Conservation (phyloP, 2,329 filamentous ascomycete species). For the Aspergillus pseudoviridinutans region DNA sequence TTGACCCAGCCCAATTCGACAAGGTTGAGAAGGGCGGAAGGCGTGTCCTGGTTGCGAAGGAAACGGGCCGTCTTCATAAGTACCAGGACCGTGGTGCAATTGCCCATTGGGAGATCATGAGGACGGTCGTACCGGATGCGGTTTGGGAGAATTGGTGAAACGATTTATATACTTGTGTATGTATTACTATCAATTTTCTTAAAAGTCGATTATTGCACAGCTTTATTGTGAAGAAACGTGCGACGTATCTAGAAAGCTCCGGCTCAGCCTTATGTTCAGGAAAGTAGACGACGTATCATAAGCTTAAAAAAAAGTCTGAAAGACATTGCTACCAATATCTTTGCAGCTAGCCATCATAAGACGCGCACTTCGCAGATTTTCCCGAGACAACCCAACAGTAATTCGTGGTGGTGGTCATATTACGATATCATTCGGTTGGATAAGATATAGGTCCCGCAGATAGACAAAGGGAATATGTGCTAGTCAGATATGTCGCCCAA, state of each 20-base stretch:
- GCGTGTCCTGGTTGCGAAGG: slow-evolving; percentile 41
- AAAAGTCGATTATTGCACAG: not conserved
- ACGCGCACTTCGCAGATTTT: not conserved
- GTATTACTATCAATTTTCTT: not conserved
- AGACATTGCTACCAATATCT: not conserved
- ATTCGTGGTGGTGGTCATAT: not conserved
- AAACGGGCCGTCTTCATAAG: slow-evolving; percentile 62
- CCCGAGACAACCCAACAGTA: not conserved
- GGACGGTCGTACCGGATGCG: slow-evolving; percentile 67
- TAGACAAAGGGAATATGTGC: not conserved
- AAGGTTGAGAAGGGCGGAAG: slow-evolving; percentile 43
- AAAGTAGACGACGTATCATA: not conserved
- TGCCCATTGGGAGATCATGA: slow-evolving; percentile 91
- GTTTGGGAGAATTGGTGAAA: slow-evolving; percentile 84
- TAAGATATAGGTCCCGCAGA: not conserved
- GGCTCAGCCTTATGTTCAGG: not conserved
- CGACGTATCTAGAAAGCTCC: not conserved
- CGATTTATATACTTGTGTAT: not conserved
- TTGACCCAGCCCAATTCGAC: slow-evolving; percentile 45
- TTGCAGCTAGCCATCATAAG: not conserved
- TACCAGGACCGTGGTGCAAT: slow-evolving; percentile 73
- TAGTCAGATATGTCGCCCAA: not conserved
- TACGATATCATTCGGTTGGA: not conserved
- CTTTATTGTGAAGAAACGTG: not conserved
- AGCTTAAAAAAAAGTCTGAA: not conserved